Base-by-base conservation (phyloP, 768 basidiomycete species). In the Mycena crocata region DNA sequence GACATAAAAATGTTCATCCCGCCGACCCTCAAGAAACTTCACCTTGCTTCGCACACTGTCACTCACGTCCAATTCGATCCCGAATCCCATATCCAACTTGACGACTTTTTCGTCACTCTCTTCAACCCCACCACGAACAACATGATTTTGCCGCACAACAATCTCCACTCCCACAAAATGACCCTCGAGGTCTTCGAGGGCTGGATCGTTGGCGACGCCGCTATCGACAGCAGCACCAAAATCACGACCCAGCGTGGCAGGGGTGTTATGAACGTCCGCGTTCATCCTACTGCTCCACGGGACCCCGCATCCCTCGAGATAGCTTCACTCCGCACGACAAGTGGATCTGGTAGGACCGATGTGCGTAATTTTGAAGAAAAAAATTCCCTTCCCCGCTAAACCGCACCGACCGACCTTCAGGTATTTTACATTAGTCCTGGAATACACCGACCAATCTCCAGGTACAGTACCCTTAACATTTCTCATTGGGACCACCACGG, bases 181-280 rank as follows among this genome's bases (percentile, higher is more conserved):
- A 64, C 72, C n/a, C 75, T 88, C 32, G 85, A 87, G 70, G 76
- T 86, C 5, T 82, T 75, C 69, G 77, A 84, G 44, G 89, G 88
- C 26, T 90, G 86, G 84, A 83, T 90, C 52, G 86, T 87, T n/a
- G 88, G 89, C 28, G 86, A 86, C 56, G 82, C 83, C 44, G 75
- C 84, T n/a, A 76, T 86, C 68, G 78, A 81, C 23, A 76, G 83
- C 32, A 74, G 73, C 60, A 80, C 84, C 4, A 69, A 73, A 23
- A 76, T 89, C 66, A 76, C 71, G 17, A 88, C 86, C 1, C 85
- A 87, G 77, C 80, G 82, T 28, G 86, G 87, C 19, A 80, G 84
- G 66, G 87, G 85, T 19, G 74, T 83, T 37, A 72, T 83, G 42
- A 85, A 87, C 72, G 78, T 89, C 59, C 83, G 82, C 65, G 81